Conservation (phyloP, 2,329 filamentous ascomycete species). For the Colletotrichum sp. region DNA sequence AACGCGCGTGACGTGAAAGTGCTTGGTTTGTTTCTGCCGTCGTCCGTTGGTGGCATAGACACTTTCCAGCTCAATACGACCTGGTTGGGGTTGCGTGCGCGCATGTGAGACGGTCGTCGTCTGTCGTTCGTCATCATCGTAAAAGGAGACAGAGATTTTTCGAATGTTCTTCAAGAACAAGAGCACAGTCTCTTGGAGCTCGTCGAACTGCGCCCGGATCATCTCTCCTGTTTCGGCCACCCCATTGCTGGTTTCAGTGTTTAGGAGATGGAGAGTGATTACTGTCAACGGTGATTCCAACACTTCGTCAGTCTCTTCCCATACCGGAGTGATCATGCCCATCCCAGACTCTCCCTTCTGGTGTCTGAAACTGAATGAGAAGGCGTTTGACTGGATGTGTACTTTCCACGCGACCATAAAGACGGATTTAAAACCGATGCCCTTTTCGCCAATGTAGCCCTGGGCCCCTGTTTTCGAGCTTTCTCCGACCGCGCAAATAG, state of each 20-base stretch:
- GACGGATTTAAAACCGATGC: constrained; percentile 57
- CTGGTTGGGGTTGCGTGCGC: neutral
- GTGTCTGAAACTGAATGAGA: constrained; percentile 47
- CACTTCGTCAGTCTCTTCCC: neutral
- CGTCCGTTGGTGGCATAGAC: neutral
- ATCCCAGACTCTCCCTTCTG: constrained; percentile 45
- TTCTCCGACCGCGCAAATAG: constrained; percentile 49
- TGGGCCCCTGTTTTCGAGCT: constrained; percentile 49
- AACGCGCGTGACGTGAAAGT: neutral
- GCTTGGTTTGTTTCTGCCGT: accelerated
- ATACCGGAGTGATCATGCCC: constrained; percentile 51
- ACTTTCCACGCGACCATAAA: constrained; percentile 52
- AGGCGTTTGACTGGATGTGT: constrained; percentile 47
- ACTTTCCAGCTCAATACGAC: neutral
- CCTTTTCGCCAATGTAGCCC: constrained; percentile 55
- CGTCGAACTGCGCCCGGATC: neutral
- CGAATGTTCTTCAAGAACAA: neutral
- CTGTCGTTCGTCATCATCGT: neutral
- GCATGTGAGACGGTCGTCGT: accelerated
- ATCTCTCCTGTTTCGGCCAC: neutral
- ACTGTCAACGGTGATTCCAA: constrained; percentile 41
- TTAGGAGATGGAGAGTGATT: neutral
- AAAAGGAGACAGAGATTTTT: neutral
- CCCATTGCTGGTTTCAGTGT: neutral
- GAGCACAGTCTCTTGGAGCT: neutral